Percentiles rank a stretch among this genome's conserved stretches.
These are phyloP conservation scores for Colletotrichum sp. DNA, from an alignment of 2,329 filamentous ascomycete species.

Conservation along the genomic window DNA sequence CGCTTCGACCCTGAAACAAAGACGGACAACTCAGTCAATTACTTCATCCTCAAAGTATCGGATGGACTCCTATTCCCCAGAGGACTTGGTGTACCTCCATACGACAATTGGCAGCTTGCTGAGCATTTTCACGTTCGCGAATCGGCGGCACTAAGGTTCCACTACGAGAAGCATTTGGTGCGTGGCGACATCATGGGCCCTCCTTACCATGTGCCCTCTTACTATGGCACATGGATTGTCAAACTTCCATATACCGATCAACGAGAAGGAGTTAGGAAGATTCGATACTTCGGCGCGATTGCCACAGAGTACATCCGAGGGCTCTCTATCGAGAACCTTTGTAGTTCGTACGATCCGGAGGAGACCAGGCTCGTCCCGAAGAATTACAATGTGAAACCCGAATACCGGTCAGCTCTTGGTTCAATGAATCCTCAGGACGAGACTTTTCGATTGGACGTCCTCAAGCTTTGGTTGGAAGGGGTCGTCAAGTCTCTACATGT, in stretches of 20 bases:
- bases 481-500: neutral
- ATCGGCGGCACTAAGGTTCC: neutral
- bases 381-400: too few species aligned
- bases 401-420: neutral
- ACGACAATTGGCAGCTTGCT: neutral
- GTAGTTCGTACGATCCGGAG: too few species aligned
- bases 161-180: neutral
- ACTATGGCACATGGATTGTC: neutral
- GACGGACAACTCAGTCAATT: too few species aligned
- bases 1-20: too few species aligned
- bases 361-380: too few species aligned
- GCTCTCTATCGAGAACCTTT: neutral
- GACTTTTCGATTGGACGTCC: neutral
- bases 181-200: neutral
- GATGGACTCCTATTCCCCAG: too few species aligned
- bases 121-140: neutral
- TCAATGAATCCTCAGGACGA: neutral
- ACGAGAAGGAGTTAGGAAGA: too few species aligned
- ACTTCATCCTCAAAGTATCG: too few species aligned
- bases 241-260: too few species aligned
- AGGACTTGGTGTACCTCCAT: rapidly evolving
- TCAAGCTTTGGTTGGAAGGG: neutral
- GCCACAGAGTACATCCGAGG: neutral
- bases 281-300: neutral
- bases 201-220: neutral